Conservation (phyloP, 2,329 filamentous ascomycete genomes). For the Ophiocordyceps camponoti-floridani region DNA sequence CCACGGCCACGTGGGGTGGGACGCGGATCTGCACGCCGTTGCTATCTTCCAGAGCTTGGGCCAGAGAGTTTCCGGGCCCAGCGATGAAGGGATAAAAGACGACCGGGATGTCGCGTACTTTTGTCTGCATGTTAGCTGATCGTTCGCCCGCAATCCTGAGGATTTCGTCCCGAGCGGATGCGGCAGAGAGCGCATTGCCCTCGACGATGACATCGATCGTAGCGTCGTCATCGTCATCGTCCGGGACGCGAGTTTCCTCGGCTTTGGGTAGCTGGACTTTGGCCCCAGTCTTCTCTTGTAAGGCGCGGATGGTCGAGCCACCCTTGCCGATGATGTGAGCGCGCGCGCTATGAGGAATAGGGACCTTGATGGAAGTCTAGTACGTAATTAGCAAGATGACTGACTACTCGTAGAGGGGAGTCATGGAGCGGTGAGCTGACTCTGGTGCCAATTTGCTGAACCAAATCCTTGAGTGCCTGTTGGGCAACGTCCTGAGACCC, state of each 20-base stretch:
- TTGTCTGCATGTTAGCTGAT: slow-evolving; percentile 63
- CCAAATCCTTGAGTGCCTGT: slow-evolving; percentile 76
- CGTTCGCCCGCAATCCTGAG: slow-evolving; percentile 76
- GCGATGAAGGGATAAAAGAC: slow-evolving; percentile 95
- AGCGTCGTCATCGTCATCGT: slow-evolving; percentile 59
- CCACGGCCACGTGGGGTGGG: slow-evolving; percentile 64
- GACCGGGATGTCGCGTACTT: slow-evolving; percentile 67
- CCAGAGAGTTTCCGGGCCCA: slow-evolving; percentile 51
- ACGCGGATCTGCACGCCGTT: slow-evolving; percentile 69
- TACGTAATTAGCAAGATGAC: slow-evolving; percentile 2
- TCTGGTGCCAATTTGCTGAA: slow-evolving; percentile 73
- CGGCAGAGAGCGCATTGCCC: slow-evolving; percentile 76
- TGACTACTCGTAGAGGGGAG: background rate
- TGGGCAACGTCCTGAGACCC: slow-evolving; percentile 72
- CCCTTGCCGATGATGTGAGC: slow-evolving; percentile 86
- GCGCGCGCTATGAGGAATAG: slow-evolving; percentile 67
- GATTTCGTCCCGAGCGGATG: slow-evolving; percentile 69
- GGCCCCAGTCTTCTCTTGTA: slow-evolving; percentile 80
- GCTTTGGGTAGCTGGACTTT: slow-evolving; percentile 76
- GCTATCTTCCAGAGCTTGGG: slow-evolving; percentile 55
- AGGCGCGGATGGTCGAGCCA: slow-evolving; percentile 74
- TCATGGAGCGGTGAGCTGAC: slow-evolving; percentile 24
- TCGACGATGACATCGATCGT: slow-evolving; percentile 78
- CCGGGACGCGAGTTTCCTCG: slow-evolving; percentile 39
- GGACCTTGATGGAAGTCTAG: slow-evolving; percentile 46